Base-by-base conservation (phyloP, 2,329 filamentous ascomycete genomes). In the Trichoderma lentiforme region DNA sequence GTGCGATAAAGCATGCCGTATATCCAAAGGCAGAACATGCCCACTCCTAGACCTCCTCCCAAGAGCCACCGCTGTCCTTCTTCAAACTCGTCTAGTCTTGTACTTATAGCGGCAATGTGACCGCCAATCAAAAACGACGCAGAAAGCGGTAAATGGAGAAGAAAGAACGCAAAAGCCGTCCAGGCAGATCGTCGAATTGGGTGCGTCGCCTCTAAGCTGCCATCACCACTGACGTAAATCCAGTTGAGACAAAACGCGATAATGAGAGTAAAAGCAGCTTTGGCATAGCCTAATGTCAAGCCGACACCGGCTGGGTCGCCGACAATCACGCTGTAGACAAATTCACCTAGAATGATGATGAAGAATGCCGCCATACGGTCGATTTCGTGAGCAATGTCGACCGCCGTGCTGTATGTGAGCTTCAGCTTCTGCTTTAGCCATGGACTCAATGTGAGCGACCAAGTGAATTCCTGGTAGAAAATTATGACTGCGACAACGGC, bases 311-410 rank as follows among this genome's bases (percentile, higher is more conserved):
- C 83, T 57, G 84, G 83, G 32, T 83, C 82, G 4, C 83, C 84
- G 12, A 86, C 84, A 47, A 86, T 80, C 61, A 86, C 84, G 71
- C 81, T 81, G 72, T 85, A 86, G 18, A 86, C 79, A 73, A 86
- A 86, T 73, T 86, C 85, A 66, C 84, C 85, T 0, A 86, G 81
- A n/a, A 84, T 84, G 70, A 86, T 86, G 73, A 86, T 86, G 76
- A 84, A 86, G 73, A 86, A 86, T 15, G 84, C 84, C 0, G 84
- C 84, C 77, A 85, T 84, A 11, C 85, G 82, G 73, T 86, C 85
- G 39, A 86, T 80, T 74, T 86, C 84, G 73, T 86, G 85, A 12
- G 82, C 80, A 66, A 86, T 84, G 71, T 86, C 84, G 4, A 85
- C 83, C 0, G 85, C 85, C 0, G 84, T 85, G 70, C 83, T 83